Evolutionary conservation across 1,139 yeast species (phyloP), one percentile per base, ranked within the genome.

Genomic region (Maudiozyma humilis): DNA sequence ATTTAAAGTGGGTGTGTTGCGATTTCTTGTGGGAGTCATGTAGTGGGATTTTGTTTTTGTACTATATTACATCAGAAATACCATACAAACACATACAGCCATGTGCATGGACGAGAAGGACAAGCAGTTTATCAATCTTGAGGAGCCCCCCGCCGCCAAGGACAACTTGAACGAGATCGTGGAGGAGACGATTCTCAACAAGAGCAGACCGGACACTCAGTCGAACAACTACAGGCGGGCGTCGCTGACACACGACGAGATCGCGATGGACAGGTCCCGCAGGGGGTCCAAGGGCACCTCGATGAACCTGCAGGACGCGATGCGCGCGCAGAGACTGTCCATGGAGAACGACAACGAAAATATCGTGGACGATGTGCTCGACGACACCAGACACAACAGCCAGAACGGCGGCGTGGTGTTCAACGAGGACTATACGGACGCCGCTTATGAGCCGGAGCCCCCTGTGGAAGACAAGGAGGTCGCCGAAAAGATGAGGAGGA

Each of bases 241-340:
- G 7, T 32, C 44, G 2, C 32, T 32, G 13, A 38, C 13, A n/a
- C 33, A 40, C 27, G 44, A 25, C 4, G 36, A 32, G 3, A 14
- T 27, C 10, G 20, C 15, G 23, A 23, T 23, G 16, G 44, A 31
- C 2, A 18, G 40, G 29, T 40, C 23, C 6, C 35, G 38, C 3
- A 19, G 32, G 16, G 27, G 19, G 35, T 30, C 19, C 15, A 30
- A 40, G 20, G 29, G 16, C 27, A 36, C 40, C n/a, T 36, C 40
- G 3, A 44, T 42, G 45, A 36, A 36, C 15, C n/a, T 38, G 13
- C 47, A 44, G 25, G 43, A 44, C 14, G 40, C 44, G 2, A 42
- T 33, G 10, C 47, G 42, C 36, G 19, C 32, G 12, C 32, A 38
- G 20, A 17, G 20, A 5, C 23, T 39, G 6, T 35, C 43, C 17